These are phyloP conservation scores for Carex kokanica DNA, from an alignment of 176 grass and related monocot species.

Conservation along the genomic window DNA sequence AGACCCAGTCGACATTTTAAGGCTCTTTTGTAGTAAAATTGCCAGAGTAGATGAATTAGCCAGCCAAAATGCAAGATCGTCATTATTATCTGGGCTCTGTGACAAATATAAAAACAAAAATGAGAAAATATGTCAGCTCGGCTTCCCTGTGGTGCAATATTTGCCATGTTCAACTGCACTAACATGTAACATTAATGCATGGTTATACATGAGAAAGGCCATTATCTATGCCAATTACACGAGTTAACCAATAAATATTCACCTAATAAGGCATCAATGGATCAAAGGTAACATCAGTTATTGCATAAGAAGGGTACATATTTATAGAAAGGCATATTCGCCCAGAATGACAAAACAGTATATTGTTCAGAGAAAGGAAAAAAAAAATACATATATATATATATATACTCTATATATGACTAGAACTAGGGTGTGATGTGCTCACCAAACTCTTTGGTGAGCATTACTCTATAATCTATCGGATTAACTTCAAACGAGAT, in stretches of 20 bases:
- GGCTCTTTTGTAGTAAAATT: conserved; percentile 82
- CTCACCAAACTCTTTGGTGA: too few species aligned
- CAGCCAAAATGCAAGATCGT: conserved; percentile 80
- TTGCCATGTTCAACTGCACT: background rate
- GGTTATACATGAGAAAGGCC: background rate
- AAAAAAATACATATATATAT: too few species aligned
- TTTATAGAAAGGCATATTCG: background rate
- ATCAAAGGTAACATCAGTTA: background rate
- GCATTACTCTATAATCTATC: too few species aligned
- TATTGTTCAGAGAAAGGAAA: background rate
- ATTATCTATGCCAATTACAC: background rate
- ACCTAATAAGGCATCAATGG: background rate
- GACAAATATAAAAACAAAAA: conserved; percentile 28
- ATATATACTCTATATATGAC: too few species aligned
- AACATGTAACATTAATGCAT: background rate
- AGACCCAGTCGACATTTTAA: conserved; percentile 57
- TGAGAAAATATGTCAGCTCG: conserved; percentile 1
- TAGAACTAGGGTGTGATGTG: too few species aligned
- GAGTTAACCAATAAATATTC: background rate
- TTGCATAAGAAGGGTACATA: background rate
- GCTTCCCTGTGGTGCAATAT: background rate
- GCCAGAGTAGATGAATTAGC: conserved; percentile 77
- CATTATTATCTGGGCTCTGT: conserved; percentile 74
- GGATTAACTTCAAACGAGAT: too few species aligned
- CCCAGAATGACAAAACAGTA: background rate